Evolutionary conservation across 2,329 filamentous ascomycete species (phyloP), one percentile per base, ranked within the genome.

Genomic region (Ophiostoma novo-ulmi): DNA sequence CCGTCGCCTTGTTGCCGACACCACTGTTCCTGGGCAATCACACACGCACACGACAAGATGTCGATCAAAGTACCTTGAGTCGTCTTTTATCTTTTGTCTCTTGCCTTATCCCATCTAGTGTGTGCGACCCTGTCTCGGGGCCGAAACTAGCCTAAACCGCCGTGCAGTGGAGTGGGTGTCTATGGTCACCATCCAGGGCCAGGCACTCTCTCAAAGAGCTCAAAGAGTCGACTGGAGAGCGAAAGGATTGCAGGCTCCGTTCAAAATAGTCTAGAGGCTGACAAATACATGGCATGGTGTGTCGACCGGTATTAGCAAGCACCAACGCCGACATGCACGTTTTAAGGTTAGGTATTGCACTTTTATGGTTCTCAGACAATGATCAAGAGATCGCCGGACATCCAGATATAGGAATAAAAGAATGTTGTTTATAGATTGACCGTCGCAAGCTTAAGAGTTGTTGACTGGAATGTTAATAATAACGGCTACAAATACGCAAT

Each of bases 41-140:
- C 44, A 7, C 38, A 48, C 2, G 44, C 17, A 48, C 17, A 48
- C 44, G 44, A n/a, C 44, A 48, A 48, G 17, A 20, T 48, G 44
- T 48, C 44, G 44, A 48, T 48, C 44, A 48, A 17, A 17, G 44
- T 48, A 26, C 31, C 44, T 48, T 39, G 17, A 7, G 44, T 20
- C 17, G 4, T 48, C 44, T 5, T n/a, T 48, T 10, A 13, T 48
- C 44, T 48, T 20, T 48, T 1, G 44, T 48, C 13, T 44, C 38
- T 44, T 1, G 20, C n/a, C 44, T 48, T 31, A 11, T 35, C 1
- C 22, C 17, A 35, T 17, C 5, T 31, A 63, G 13, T 26, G 22
- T 31, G 52, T 58, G 58, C 58, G 13, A 63, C 26, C 58, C 58
- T 63, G 52, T 26, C 26, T 63, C 58, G 58, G 55, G 58, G 36